Evolutionary conservation across 2,329 filamentous ascomycete species (phyloP), one percentile per base, ranked within the genome.

Genomic region (Sarocladium oryzae): DNA sequence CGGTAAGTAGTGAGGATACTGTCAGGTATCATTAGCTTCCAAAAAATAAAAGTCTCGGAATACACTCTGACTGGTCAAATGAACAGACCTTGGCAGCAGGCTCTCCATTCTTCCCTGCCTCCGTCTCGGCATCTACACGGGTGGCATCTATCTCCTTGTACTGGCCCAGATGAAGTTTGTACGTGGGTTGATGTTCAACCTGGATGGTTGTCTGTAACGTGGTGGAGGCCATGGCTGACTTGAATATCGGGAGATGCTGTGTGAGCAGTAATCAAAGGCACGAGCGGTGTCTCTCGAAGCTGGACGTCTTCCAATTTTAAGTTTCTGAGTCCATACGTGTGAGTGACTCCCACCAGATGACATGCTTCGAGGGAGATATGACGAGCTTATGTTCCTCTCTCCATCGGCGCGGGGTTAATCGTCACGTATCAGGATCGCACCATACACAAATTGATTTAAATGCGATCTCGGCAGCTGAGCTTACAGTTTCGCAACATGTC

Each of bases 1-100:
- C 2, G 86, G 85, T 7, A 89, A 77, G 63, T 91, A 91, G 61
- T 89, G 74, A 3, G 82, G 82, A 57, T 88, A 90, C 62, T 81
- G 33, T 53, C 16, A 26, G 10, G 4, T n/a, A 3, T 6, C 11
- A 15, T 43, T 23, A 50, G 46, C 23, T 24, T 24, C 13, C n/a
- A n/a, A n/a, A n/a, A n/a, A n/a, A n/a, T n/a, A n/a, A n/a, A n/a
- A n/a, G n/a, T n/a, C n/a, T n/a, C n/a, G n/a, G n/a, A n/a, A n/a
- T n/a, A n/a, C 16, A 18, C 7, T 8, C 8, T 8, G 20, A 40
- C 16, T 9, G 18, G 7, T 40, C 7, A 7, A 23, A 20, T 40
- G 10, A 9, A 38, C 40, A 15, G 24, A 63, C 63, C 59, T 60
- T 62, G 52, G 63, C 63, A 8, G 55, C 59, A 26, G 58, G 55